These are phyloP conservation scores for Aureobasidium sp. DNA, from an alignment of 2,329 filamentous ascomycete genomes.

Conservation along the genomic window DNA sequence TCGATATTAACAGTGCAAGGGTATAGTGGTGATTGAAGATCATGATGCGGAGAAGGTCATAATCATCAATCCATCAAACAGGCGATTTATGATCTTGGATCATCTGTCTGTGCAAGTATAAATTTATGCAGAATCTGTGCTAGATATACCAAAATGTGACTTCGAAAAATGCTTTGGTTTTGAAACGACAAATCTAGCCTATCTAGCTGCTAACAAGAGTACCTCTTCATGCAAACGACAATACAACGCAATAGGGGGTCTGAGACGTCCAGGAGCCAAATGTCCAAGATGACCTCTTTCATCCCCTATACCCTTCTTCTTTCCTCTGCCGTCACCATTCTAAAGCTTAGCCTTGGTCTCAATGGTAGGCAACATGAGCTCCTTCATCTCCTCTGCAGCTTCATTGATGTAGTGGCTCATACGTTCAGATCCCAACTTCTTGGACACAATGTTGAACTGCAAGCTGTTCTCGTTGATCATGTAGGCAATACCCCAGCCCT, in stretches of 20 bases:
- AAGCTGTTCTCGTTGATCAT: slow-evolving; percentile 99
- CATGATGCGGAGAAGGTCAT: too few species aligned
- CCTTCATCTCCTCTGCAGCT: slow-evolving; percentile 81
- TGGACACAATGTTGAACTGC: slow-evolving; percentile 97
- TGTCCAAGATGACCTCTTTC: not conserved
- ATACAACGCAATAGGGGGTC: not conserved
- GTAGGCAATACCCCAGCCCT: slow-evolving; percentile 94
- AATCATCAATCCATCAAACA: too few species aligned
- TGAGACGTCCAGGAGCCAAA: slow-evolving; percentile 9
- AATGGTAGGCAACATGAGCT: slow-evolving; percentile 73
- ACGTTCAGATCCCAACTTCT: slow-evolving; percentile 78
- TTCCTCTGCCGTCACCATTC: not conserved
- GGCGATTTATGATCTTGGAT: too few species aligned
- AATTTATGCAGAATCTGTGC: too few species aligned
- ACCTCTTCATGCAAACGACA: not conserved
- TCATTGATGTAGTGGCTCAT: slow-evolving; percentile 97
- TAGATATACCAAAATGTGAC: too few species aligned
- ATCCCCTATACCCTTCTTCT: not conserved
- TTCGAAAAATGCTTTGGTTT: not conserved
- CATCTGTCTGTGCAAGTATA: too few species aligned
- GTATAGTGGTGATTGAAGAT: too few species aligned
- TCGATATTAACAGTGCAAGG: too few species aligned
- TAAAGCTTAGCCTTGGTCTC: slow-evolving; percentile 86
- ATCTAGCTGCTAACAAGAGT: not conserved
- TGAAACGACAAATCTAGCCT: not conserved